phyloP scores from a whole-genome alignment of 208 protist species.

The Leishmania turanica region DNA sequence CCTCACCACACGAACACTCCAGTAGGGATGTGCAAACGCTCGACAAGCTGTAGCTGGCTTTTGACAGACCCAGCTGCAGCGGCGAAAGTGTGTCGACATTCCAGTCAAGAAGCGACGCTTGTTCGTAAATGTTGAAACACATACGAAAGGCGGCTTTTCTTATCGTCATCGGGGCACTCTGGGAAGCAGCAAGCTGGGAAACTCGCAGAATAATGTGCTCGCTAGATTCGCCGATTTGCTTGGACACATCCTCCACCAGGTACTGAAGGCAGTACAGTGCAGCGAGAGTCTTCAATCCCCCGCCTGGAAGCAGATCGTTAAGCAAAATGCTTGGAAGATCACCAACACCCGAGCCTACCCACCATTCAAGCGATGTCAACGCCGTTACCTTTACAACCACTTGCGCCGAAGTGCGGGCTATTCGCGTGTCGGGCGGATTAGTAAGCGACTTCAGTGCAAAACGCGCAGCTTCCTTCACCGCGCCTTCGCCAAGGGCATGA shows the following conservation, averaged over 20 bases:
- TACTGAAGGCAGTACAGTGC: slow-evolving; percentile 89
- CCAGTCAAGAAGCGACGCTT: slow-evolving; percentile 83
- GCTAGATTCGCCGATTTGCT: slow-evolving; percentile 70
- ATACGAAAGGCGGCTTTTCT: slow-evolving; percentile 86
- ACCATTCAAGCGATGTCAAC: slow-evolving; percentile 87
- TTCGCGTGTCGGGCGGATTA: slow-evolving; percentile 53
- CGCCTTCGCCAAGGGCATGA: slow-evolving; percentile 70
- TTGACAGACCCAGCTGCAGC: slow-evolving; percentile 71
- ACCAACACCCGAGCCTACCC: slow-evolving; percentile 50
- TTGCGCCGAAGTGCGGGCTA: slow-evolving; percentile 78
- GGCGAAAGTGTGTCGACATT: slow-evolving; percentile 79
- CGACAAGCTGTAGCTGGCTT: slow-evolving; percentile 58
- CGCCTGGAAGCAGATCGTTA: slow-evolving; percentile 61
- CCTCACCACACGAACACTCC: slow-evolving; percentile 50
- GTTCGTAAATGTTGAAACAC: slow-evolving; percentile 88
- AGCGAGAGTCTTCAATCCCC: slow-evolving; percentile 62
- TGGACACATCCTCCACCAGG: slow-evolving; percentile 87
- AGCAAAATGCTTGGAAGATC: slow-evolving; percentile 72
- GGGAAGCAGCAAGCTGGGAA: slow-evolving; percentile 43
- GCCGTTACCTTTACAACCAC: slow-evolving; percentile 84
- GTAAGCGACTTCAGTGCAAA: slow-evolving; percentile 55
- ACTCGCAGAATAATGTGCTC: slow-evolving; percentile 72
- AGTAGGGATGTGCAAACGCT: slow-evolving; percentile 71
- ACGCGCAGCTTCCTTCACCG: slow-evolving; percentile 70
- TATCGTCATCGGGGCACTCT: slow-evolving; percentile 33